A percentile compares a stretch with the other conserved stretches of the same genome.
Conservation (phyloP, 331 rosid genomes). For the Pyracantha coccinea region DNA sequence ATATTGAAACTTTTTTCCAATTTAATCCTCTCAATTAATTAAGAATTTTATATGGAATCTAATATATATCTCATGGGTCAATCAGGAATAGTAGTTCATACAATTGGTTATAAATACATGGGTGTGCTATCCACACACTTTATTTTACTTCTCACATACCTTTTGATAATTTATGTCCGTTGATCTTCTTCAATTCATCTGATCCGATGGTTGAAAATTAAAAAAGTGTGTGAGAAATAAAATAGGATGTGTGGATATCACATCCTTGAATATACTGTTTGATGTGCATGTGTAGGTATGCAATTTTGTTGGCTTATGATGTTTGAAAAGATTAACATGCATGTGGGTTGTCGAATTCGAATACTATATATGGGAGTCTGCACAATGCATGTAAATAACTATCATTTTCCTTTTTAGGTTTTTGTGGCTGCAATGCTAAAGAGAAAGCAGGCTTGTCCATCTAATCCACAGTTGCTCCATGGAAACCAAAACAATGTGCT, state of each 20-base stretch:
- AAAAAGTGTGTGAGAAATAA: too few species aligned
- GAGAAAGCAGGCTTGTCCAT: slow-evolving; percentile 58
- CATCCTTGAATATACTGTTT: too few species aligned
- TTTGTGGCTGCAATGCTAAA: slow-evolving; percentile 81
- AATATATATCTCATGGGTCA: background rate
- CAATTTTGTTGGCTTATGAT: slow-evolving; percentile 7
- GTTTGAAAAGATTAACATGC: background rate
- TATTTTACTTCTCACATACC: too few species aligned
- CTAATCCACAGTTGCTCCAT: slow-evolving; percentile 55
- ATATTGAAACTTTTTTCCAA: background rate
- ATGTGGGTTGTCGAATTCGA: background rate
- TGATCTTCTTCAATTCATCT: too few species aligned
- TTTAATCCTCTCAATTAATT: background rate
- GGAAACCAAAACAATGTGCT: slow-evolving; percentile 33
- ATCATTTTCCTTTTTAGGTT: slow-evolving; percentile 38
- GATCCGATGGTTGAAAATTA: too few species aligned
- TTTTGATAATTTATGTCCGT: too few species aligned
- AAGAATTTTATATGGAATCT: background rate
- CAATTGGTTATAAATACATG: background rate
- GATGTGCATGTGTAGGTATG: background rate
- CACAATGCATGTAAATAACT: background rate
- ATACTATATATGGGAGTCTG: background rate
- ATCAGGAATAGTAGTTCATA: background rate
- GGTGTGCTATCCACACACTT: too few species aligned
- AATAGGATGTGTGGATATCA: too few species aligned